phyloP scores from a whole-genome alignment of 2,329 filamentous ascomycete species.

The Curvularia spicifera region DNA sequence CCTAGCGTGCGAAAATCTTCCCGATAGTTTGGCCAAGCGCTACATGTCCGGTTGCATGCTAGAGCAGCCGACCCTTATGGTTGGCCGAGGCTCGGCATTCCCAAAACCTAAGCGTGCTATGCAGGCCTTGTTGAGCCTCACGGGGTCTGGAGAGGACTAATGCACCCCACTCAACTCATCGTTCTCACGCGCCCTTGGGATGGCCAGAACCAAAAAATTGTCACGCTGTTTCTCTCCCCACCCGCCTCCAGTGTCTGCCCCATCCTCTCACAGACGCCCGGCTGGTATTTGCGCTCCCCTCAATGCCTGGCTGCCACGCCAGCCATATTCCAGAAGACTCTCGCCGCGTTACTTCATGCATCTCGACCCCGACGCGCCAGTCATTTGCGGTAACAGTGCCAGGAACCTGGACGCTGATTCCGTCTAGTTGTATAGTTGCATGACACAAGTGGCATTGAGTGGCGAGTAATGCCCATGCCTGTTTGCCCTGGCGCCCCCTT shows the following conservation, averaged over 20 bases:
- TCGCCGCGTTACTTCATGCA: conserved; percentile 15
- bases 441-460: not conserved
- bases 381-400: conserved; percentile 4
- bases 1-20: conserved; percentile 24
- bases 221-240: conserved; percentile 9
- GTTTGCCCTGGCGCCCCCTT: not conserved
- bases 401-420: conserved; percentile 4
- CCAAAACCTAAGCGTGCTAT: conserved; percentile 23
- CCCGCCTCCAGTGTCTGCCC: conserved; percentile 16
- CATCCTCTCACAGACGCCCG: conserved; percentile 12
- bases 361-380: conserved; percentile 1
- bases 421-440: not conserved
- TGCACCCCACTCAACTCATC: conserved; percentile 33
- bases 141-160: conserved; percentile 30
- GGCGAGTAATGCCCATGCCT: conserved; percentile 1
- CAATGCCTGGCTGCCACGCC: conserved; percentile 6
- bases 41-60: conserved; percentile 8
- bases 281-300: conserved; percentile 13
- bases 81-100: conserved; percentile 26
- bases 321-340: conserved; percentile 26
- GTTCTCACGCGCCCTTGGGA: conserved; percentile 16
- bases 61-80: conserved; percentile 10
- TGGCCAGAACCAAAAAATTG: conserved; percentile 35
- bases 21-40: conserved; percentile 35
- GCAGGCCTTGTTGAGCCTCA: conserved; percentile 39